Conservation (phyloP, 1,139 yeast genomes). For the Pichia kudriavzevii region DNA sequence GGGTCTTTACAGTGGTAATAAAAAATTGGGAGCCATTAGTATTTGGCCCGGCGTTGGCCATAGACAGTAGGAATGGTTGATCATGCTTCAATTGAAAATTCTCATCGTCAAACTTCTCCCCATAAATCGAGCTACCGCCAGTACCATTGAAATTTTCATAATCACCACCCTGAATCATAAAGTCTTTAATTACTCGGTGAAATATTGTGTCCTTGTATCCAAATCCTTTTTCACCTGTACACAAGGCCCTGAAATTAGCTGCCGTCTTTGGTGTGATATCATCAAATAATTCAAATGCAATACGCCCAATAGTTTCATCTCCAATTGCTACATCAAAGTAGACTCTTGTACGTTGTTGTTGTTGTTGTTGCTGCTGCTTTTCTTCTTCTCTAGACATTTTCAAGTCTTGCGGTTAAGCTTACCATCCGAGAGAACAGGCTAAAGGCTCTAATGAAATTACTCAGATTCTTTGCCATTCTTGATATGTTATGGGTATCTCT, state of each 20-base stretch:
- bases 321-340: constrained; percentile 71
- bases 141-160: constrained; percentile 85
- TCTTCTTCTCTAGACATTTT: constrained; percentile 19
- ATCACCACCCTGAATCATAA: constrained; percentile 97
- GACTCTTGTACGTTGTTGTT: constrained; percentile 43
- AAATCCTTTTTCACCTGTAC: constrained; percentile 82
- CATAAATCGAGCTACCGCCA: constrained; percentile 93
- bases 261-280: constrained; percentile 90
- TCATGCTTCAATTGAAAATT: constrained; percentile 71
- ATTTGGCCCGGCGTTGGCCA: constrained; percentile 95
- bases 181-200: constrained; percentile 86
- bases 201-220: constrained; percentile 78
- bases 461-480: too few species aligned
- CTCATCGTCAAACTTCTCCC: constrained; percentile 93
- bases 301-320: constrained; percentile 58
- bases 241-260: constrained; percentile 83
- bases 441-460: too few species aligned
- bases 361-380: too few species aligned
- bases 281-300: constrained; percentile 65
- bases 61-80: constrained; percentile 78
- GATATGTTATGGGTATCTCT: too few species aligned
- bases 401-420: background rate
- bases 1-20: constrained; percentile 65
- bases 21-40: constrained; percentile 96
- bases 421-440: too few species aligned